phyloP scores from a whole-genome alignment of 176 grass and related monocot species.

The Oryza longistaminata region DNA sequence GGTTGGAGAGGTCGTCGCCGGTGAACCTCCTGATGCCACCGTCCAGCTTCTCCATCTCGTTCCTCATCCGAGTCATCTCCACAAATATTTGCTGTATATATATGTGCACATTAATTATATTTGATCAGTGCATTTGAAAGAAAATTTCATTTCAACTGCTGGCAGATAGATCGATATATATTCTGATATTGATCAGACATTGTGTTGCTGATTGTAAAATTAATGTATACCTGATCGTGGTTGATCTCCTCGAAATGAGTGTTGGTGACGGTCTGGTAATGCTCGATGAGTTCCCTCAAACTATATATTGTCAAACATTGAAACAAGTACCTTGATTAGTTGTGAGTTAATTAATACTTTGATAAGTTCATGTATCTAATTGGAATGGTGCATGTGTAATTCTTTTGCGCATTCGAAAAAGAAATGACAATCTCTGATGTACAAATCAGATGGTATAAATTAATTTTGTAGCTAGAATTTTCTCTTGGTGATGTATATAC shows the following conservation, averaged over 20 bases:
- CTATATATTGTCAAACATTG: conserved; percentile 32
- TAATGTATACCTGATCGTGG: conserved; percentile 53
- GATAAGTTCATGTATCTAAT: neutral
- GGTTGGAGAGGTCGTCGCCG: conserved; percentile 66
- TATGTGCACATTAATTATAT: neutral
- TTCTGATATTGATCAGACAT: no score
- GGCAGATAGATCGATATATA: neutral
- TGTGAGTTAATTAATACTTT: neutral
- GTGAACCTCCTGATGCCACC: conserved; percentile 61
- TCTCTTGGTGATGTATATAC: no score
- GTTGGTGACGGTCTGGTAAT: conserved; percentile 67
- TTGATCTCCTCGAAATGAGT: conserved; percentile 68
- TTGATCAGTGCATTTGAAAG: neutral
- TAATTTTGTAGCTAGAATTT: no score
- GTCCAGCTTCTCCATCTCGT: conserved; percentile 72
- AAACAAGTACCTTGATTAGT: neutral
- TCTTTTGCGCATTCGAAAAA: no score
- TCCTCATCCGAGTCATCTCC: conserved; percentile 80
- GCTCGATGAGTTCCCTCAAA: conserved; percentile 73
- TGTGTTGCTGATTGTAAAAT: neutral
- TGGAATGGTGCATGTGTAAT: no score
- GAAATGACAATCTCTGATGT: no score
- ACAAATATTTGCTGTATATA: conserved; percentile 64
- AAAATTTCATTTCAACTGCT: neutral
- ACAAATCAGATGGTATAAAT: no score